Evolutionary conservation across 1,284 basidiomycete genomes (phyloP).

Genomic region (Ceratobasidium sp.): DNA sequence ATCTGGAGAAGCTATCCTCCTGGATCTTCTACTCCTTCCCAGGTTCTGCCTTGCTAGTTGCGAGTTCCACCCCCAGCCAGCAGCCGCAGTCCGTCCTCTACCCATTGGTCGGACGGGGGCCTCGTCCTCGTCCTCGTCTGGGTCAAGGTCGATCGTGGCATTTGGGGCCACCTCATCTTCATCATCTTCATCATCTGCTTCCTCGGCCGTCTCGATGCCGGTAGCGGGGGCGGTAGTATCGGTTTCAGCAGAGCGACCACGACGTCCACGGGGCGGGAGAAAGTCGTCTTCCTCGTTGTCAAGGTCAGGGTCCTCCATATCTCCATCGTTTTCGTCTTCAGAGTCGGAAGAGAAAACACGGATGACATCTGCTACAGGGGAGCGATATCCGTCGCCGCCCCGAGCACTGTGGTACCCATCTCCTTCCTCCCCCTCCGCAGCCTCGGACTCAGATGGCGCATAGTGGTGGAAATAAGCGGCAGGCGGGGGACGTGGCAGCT

Average conservation of each 20-base stretch:
- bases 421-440: neutral
- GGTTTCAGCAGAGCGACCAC: slow-evolving; percentile 27
- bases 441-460: slow-evolving; percentile 26
- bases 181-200: slow-evolving; percentile 35
- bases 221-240: neutral
- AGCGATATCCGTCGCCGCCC: neutral
- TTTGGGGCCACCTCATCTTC: slow-evolving; percentile 15
- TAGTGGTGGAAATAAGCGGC: slow-evolving; percentile 37
- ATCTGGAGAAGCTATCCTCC: slow-evolving; percentile 2
- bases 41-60: neutral
- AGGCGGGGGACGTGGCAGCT: slow-evolving; percentile 26
- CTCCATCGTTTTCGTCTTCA: neutral
- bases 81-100: slow-evolving; percentile 6
- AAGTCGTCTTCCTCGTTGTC: slow-evolving; percentile 37
- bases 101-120: slow-evolving; percentile 22
- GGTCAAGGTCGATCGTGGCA: neutral
- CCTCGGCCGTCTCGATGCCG: slow-evolving; percentile 25
- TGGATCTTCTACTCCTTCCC: neutral
- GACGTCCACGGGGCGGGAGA: slow-evolving; percentile 19
- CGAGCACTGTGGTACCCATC: slow-evolving; percentile 21
- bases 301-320: neutral
- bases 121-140: slow-evolving; percentile 21
- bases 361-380: neutral
- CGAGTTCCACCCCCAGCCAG: slow-evolving; percentile 19
- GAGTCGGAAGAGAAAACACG: slow-evolving; percentile 8